A percentile compares a stretch with the other conserved stretches of the same genome.
These are phyloP conservation scores for Fusarium sp. DNA, from an alignment of 2,329 filamentous ascomycete genomes.

Conservation along the genomic window DNA sequence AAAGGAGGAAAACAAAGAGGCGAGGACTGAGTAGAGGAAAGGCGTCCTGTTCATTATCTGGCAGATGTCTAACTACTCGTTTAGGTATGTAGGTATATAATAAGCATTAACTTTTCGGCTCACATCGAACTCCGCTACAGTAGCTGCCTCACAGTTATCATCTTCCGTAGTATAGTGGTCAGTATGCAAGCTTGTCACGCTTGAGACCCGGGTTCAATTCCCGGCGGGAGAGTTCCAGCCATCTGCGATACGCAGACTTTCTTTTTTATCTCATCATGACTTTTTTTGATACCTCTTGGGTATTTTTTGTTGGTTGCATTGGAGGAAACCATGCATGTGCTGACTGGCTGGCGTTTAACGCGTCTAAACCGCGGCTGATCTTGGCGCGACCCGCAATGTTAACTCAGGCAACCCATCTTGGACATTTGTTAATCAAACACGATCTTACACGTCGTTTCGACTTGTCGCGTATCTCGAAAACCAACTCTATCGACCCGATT, in stretches of 20 bases:
- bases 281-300: neutral
- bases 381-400: constrained; percentile 25
- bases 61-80: neutral
- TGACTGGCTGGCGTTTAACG: constrained; percentile 8
- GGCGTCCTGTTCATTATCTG: neutral
- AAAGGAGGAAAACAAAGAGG: no score
- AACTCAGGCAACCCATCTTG: constrained; percentile 9
- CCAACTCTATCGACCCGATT: neutral
- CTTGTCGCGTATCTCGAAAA: neutral
- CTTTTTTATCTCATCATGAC: neutral
- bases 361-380: constrained; percentile 3
- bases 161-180: constrained; percentile 32
- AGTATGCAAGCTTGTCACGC: constrained; percentile 33
- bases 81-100: neutral
- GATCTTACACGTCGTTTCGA: constrained; percentile 2
- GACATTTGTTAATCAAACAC: constrained; percentile 9
- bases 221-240: constrained; percentile 29
- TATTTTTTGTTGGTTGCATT: neutral
- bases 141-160: neutral
- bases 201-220: constrained; percentile 34
- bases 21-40: no score
- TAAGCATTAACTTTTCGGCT: rapidly evolving
- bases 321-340: neutral
- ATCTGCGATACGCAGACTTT: constrained; percentile 7
- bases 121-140: neutral